Conservation (phyloP, 2,329 filamentous ascomycete genomes). For the Sarocladiaceae sp. region DNA sequence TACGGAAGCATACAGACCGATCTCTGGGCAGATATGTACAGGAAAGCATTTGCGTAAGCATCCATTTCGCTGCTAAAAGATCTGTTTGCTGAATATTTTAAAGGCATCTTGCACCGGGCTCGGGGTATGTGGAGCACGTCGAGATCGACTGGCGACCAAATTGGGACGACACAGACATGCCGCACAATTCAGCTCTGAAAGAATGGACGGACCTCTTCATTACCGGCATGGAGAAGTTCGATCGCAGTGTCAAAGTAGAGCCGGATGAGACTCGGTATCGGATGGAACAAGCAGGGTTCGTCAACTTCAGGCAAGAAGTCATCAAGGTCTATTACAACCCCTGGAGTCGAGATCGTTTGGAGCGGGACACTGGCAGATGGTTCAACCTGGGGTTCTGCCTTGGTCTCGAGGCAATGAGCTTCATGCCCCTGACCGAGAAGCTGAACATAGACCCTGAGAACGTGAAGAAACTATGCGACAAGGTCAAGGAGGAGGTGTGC, state of each 20-base stretch:
- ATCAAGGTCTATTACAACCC: slow-evolving; percentile 70
- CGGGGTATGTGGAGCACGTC: slow-evolving; percentile 77
- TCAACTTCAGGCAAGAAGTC: slow-evolving; percentile 68
- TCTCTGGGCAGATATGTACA: slow-evolving; percentile 70
- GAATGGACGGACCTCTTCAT: slow-evolving; percentile 68
- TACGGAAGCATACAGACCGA: slow-evolving; percentile 67
- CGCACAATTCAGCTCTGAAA: slow-evolving; percentile 51
- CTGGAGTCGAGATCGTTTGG: slow-evolving; percentile 62
- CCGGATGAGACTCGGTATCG: slow-evolving; percentile 46
- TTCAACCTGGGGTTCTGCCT: slow-evolving; percentile 76
- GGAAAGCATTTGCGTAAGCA: slow-evolving; percentile 61
- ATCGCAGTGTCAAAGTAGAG: slow-evolving; percentile 61
- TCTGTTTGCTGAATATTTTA: background rate
- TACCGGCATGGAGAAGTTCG: slow-evolving; percentile 61
- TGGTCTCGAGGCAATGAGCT: slow-evolving; percentile 67
- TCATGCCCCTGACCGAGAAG: slow-evolving; percentile 63
- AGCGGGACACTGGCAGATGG: slow-evolving; percentile 71
- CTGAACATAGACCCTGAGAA: slow-evolving; percentile 47
- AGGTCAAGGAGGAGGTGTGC: slow-evolving; percentile 65
- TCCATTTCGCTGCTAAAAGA: background rate
- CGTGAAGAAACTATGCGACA: slow-evolving; percentile 57
- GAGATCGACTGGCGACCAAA: slow-evolving; percentile 81
- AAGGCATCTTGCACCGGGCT: slow-evolving; percentile 72
- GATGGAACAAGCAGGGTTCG: slow-evolving; percentile 70
- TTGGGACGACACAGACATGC: slow-evolving; percentile 60